Conservation (phyloP, 2,329 filamentous ascomycete species). For the Ramichloridium luteum region DNA sequence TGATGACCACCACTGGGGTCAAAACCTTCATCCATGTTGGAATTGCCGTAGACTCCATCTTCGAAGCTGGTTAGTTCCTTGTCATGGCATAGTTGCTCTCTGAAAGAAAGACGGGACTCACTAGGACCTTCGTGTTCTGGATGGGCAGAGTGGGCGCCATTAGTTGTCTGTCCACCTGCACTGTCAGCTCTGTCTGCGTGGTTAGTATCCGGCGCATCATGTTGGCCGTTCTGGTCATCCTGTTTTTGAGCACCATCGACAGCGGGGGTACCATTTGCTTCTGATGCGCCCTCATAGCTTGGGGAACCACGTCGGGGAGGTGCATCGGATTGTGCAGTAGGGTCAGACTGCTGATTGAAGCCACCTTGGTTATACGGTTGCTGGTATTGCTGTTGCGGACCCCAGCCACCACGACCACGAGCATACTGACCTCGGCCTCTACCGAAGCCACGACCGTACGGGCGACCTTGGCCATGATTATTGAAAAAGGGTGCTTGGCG, state of each 20-base stretch:
- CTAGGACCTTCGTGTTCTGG: no score
- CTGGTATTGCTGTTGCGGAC: conserved; percentile 14
- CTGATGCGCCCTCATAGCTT: conserved; percentile 18
- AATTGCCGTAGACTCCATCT: conserved; percentile 1
- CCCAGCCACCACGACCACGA: conserved; percentile 20
- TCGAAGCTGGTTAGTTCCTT: not conserved
- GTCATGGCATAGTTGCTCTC: no score
- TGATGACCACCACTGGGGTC: conserved; percentile 1
- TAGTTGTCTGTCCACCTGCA: not conserved
- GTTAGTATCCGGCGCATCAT: conserved; percentile 22
- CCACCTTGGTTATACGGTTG: conserved; percentile 6
- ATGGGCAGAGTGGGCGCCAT: no score
- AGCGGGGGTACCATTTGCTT: conserved; percentile 7
- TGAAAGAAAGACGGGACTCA: no score
- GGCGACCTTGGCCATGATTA: conserved; percentile 56
- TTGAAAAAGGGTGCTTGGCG: conserved; percentile 43
- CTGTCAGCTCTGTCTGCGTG: conserved; percentile 11
- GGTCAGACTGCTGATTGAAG: conserved; percentile 8
- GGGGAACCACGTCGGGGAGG: conserved; percentile 18
- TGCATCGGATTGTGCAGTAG: conserved; percentile 6
- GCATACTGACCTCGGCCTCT: conserved; percentile 19
- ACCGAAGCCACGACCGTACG: conserved; percentile 32
- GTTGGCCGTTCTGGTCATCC: conserved; percentile 18
- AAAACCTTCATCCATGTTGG: not conserved
- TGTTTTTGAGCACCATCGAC: conserved; percentile 8